Evolutionary conservation across 306 rosid genomes (phyloP).

Genomic region (Quercus agrifolia): DNA sequence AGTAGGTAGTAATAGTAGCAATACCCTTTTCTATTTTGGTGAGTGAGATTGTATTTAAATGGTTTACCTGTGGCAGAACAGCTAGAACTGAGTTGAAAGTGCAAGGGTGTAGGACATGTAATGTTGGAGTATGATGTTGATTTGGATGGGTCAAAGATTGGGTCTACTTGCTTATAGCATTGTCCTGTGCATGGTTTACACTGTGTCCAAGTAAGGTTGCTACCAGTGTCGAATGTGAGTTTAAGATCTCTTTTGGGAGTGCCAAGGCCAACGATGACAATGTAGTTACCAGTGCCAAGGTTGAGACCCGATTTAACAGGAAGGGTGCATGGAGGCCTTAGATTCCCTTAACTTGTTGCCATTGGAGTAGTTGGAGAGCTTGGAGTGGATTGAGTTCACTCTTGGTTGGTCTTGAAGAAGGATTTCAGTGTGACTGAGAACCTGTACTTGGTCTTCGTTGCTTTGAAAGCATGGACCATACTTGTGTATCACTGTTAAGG

Average conservation of each 20-base stretch:
- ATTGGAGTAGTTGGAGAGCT: not conserved
- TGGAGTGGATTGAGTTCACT: constrained; percentile 9
- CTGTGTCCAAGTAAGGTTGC: constrained; percentile 87
- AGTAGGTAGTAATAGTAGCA: too few species aligned
- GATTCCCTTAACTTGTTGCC: not conserved
- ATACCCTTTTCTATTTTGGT: too few species aligned
- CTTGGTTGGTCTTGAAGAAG: constrained; percentile 18
- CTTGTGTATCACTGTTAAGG: constrained; percentile 24
- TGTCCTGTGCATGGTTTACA: constrained; percentile 48
- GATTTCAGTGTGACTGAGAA: constrained; percentile 3
- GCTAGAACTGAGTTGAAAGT: constrained; percentile 43
- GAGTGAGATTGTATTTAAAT: too few species aligned
- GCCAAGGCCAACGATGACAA: constrained; percentile 61
- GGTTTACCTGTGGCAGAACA: constrained; percentile 48
- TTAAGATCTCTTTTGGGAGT: constrained; percentile 49
- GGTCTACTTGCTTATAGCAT: constrained; percentile 58
- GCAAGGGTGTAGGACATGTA: constrained; percentile 35
- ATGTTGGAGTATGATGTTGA: constrained; percentile 46
- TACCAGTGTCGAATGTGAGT: constrained; percentile 63
- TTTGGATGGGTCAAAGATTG: constrained; percentile 39
- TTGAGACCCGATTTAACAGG: constrained; percentile 49
- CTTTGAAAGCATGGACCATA: constrained; percentile 34
- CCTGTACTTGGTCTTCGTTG: not conserved
- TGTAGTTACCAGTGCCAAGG: constrained; percentile 53
- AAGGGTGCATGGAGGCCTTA: constrained; percentile 11